These are phyloP conservation scores for Pythium utonaiense DNA, from an alignment of 352 stramenopile species.

Conservation along the genomic window DNA sequence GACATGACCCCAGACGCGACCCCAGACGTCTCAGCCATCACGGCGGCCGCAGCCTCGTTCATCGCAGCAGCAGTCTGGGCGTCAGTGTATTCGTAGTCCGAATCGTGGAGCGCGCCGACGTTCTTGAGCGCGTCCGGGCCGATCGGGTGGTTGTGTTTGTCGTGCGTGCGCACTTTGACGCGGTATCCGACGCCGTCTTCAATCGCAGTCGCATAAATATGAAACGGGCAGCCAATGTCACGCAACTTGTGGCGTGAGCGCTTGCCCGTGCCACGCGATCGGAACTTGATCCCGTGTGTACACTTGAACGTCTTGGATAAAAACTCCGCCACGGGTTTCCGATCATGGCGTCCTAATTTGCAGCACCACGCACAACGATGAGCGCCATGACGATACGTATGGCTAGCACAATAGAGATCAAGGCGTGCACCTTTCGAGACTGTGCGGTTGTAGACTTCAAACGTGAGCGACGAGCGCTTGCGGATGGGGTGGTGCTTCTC, in stretches of 20 bases:
- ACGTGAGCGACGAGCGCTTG: constrained; percentile 80
- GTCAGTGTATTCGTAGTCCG: constrained; percentile 52
- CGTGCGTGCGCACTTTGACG: constrained; percentile 65
- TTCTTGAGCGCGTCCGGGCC: constrained; percentile 60
- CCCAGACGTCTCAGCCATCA: neutral
- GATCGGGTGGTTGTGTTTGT: constrained; percentile 78
- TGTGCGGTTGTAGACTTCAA: constrained; percentile 84
- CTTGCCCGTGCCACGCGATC: constrained; percentile 63
- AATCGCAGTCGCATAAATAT: constrained; percentile 71
- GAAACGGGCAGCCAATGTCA: constrained; percentile 75
- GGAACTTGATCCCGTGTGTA: constrained; percentile 83
- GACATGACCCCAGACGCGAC: constrained; percentile 10
- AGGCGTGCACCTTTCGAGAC: constrained; percentile 73
- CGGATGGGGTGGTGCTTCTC: constrained; percentile 70
- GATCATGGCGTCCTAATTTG: constrained; percentile 53
- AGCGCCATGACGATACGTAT: no score
- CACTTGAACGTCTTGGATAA: constrained; percentile 84
- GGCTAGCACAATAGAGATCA: no score
- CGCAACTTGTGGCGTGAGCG: constrained; percentile 61
- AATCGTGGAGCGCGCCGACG: constrained; percentile 47
- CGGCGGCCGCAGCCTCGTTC: neutral
- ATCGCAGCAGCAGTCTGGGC: constrained; percentile 1
- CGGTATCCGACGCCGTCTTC: constrained; percentile 62
- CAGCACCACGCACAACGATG: no score
- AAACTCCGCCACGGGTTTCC: constrained; percentile 69